phyloP scores from a whole-genome alignment of 345 rosid genomes.

The Populus tremula region DNA sequence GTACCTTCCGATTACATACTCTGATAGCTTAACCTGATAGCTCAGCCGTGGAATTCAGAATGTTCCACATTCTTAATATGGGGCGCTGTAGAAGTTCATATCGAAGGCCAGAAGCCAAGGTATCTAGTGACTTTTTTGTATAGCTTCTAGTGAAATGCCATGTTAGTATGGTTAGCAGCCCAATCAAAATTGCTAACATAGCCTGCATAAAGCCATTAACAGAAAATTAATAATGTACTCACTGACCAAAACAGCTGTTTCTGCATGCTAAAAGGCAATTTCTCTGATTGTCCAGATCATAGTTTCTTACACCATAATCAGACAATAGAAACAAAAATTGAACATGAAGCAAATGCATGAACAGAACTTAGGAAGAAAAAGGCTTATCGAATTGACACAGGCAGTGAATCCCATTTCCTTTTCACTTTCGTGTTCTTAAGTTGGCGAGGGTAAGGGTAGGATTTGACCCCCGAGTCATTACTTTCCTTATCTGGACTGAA shows the following conservation, averaged over 20 bases:
- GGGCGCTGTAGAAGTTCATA: slow-evolving; percentile 95
- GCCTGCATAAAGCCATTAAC: slow-evolving; percentile 49
- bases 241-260: slow-evolving; percentile 7
- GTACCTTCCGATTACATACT: slow-evolving; percentile 67
- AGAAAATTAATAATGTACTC: not conserved
- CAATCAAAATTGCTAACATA: slow-evolving; percentile 90
- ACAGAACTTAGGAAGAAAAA: not conserved
- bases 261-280: not conserved
- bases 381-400: not conserved
- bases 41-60: slow-evolving; percentile 86
- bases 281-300: not conserved
- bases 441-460: no score
- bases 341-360: not conserved
- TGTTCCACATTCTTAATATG: slow-evolving; percentile 89
- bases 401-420: not conserved
- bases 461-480: no score
- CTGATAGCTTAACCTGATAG: slow-evolving; percentile 89
- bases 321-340: not conserved
- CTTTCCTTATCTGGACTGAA: no score
- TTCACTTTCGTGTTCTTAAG: not conserved
- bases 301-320: slow-evolving; percentile 1
- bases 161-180: slow-evolving; percentile 79
- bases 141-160: slow-evolving; percentile 94
- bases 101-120: slow-evolving; percentile 78
- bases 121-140: slow-evolving; percentile 69